Conservation (phyloP, 2,329 filamentous ascomycete species). For the Nemania bipapillata region DNA sequence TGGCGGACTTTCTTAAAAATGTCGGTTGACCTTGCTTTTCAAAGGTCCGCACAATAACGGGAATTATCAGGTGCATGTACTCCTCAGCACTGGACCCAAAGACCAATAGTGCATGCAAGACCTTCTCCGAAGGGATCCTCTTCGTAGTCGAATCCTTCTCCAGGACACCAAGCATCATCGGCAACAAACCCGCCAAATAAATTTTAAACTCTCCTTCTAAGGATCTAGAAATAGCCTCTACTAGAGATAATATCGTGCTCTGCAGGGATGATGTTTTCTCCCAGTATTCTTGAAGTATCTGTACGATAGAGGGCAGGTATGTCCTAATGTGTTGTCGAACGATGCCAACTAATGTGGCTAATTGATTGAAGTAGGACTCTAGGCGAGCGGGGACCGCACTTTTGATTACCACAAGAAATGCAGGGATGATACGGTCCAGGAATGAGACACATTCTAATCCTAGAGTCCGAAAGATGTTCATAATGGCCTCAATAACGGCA, state of each 20-base stretch:
- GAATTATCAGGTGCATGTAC: constrained; percentile 99
- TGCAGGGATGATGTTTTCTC: constrained; percentile 81
- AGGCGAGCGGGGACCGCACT: constrained; percentile 80
- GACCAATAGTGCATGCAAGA: constrained; percentile 93
- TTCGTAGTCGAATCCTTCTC: constrained; percentile 83
- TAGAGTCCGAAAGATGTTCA: constrained; percentile 97
- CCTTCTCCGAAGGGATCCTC: constrained; percentile 84
- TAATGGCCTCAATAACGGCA: constrained; percentile 94
- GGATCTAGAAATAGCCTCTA: constrained; percentile 92
- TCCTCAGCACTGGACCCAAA: constrained; percentile 96
- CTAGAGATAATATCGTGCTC: constrained; percentile 87
- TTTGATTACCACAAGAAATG: constrained; percentile 88
- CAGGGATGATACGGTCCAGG: constrained; percentile 91
- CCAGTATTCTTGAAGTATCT: constrained; percentile 91
- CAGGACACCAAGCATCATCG: constrained; percentile 91
- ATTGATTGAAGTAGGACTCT: constrained; percentile 97
- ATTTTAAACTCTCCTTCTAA: constrained; percentile 98
- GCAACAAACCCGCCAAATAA: constrained; percentile 87
- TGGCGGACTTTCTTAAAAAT: constrained; percentile 84
- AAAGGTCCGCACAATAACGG: constrained; percentile 92
- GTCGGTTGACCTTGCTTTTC: constrained; percentile 85
- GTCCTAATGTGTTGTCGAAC: constrained; percentile 96
- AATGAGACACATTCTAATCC: constrained; percentile 97
- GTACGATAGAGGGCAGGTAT: constrained; percentile 86
- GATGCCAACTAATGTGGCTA: constrained; percentile 91